Conservation (phyloP, 2,329 filamentous ascomycete species). For the Xylariaceae sp. region DNA sequence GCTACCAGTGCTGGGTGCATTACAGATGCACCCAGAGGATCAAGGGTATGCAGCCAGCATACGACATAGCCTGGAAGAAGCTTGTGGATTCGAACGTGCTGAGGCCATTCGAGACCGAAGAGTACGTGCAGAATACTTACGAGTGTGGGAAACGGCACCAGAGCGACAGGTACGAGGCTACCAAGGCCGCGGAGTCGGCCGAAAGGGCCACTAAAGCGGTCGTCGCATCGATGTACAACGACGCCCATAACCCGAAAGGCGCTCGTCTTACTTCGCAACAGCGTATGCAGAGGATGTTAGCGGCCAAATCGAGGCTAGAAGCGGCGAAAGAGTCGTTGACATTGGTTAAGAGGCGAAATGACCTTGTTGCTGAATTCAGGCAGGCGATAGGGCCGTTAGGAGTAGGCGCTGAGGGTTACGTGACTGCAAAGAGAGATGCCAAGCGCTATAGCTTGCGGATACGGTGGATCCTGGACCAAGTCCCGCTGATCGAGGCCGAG, state of each 20-base stretch:
- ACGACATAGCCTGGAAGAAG: constrained; percentile 37
- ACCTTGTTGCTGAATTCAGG: not conserved
- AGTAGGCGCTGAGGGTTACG: too few species aligned
- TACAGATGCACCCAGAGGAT: constrained; percentile 22
- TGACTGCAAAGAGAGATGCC: too few species aligned
- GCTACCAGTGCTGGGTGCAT: constrained; percentile 28
- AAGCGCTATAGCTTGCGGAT: not conserved
- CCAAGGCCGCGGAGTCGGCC: not conserved
- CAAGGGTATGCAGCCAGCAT: constrained; percentile 24
- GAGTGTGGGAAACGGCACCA: not conserved
- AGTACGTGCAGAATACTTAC: constrained; percentile 21
- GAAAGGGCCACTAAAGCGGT: not conserved
- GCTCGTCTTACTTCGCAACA: too few species aligned
- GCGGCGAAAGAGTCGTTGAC: not conserved
- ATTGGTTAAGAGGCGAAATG: not conserved
- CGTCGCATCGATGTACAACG: not conserved
- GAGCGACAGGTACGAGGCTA: not conserved
- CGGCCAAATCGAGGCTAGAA: too few species aligned
- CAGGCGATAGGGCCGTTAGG: too few species aligned
- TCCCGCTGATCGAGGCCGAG: constrained; percentile 7
- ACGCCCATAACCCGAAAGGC: too few species aligned
- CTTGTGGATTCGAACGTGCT: constrained; percentile 38
- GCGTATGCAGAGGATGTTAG: too few species aligned
- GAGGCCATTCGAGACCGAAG: constrained; percentile 33
- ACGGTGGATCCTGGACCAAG: constrained; percentile 3